Base-by-base conservation (phyloP, 2,329 filamentous ascomycete species). In the Pseudofabraea citricarpa region DNA sequence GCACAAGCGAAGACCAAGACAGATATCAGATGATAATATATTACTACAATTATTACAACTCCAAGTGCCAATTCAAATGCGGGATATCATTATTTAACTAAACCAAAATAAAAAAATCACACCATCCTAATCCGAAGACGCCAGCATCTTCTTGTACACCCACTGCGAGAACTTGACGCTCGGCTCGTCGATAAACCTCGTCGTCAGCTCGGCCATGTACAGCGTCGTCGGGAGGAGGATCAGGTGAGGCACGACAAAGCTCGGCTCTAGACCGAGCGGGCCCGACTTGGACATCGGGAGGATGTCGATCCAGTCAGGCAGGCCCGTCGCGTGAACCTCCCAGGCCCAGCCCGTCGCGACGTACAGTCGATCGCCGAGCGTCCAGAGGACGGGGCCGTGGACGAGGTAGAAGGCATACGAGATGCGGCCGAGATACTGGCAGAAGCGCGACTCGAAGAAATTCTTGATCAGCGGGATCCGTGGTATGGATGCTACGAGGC, bases 321-420 rank as follows among this genome's bases (percentile, higher is more conserved):
- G 70, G 26, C 70, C 64, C n/a, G 70, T 56, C 21, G 67, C 56
- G 48, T 81, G 72, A 12, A 66, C 62, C 1, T 69, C 63, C 36
- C 72, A 70, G 3, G 63, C 55, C 66, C 75, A 81, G 8, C 83
- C 83, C 0, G 71, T 70, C 6, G 77, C 77, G 5, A 74, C 70
- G 59, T 86, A 86, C 1, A 87, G 19, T 29, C 82, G 67, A 56
- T 87, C 79, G 3, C 79, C 81, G 1, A 84, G 41, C 0, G 69
- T 70, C 68, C 69, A 75, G 1, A 85, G 63, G 1, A 85, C 59
- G 0, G 80, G 80, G 0, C 81, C 81, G 51, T 85, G 81, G 9
- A 83, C 70, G 7, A 85, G 66, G 60, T 85, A 85, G 8, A 85
- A 64, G 2, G 75, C 69, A 56, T 75, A 85, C 0, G 78, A 83